These are phyloP conservation scores for Phytopythium mirpurense DNA, from an alignment of 352 stramenopile genomes.

Conservation along the genomic window DNA sequence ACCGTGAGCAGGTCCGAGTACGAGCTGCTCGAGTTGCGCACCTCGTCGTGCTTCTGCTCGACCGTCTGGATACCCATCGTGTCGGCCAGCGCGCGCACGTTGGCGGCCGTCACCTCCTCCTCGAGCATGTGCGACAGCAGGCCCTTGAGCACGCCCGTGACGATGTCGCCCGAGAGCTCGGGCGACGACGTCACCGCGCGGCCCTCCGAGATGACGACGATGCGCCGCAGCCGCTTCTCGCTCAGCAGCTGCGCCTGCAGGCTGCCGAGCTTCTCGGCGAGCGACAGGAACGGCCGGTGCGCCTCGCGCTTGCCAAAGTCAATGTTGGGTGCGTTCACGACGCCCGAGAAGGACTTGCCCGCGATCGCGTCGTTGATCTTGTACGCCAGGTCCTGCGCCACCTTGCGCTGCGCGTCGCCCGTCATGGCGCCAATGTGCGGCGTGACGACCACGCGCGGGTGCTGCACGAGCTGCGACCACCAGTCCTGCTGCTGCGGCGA, in stretches of 20 bases:
- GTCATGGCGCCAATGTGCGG: constrained; percentile 95
- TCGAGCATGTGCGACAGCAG: constrained; percentile 88
- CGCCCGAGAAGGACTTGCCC: constrained; percentile 89
- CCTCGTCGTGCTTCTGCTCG: constrained; percentile 88
- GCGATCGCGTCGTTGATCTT: constrained; percentile 92
- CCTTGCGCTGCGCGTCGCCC: constrained; percentile 91
- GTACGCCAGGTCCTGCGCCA: constrained; percentile 86
- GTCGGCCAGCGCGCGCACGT: constrained; percentile 82
- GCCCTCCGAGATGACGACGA: constrained; percentile 77
- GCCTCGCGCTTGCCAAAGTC: constrained; percentile 79
- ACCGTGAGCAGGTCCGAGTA: constrained; percentile 91
- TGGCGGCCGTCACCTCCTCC: constrained; percentile 89
- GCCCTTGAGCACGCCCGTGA: constrained; percentile 89
- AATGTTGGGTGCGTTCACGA: constrained; percentile 95
- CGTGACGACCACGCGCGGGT: constrained; percentile 90
- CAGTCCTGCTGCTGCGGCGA: constrained; percentile 35
- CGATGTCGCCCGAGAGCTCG: constrained; percentile 77
- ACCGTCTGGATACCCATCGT: constrained; percentile 87
- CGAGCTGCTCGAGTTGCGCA: constrained; percentile 44
- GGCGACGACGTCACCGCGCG: constrained; percentile 69
- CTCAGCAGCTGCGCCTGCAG: constrained; percentile 86
- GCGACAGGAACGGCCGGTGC: constrained; percentile 80
- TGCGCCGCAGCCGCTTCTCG: constrained; percentile 53
- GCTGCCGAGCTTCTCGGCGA: constrained; percentile 89
- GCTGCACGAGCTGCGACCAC: constrained; percentile 77